These are phyloP conservation scores for Fusarium equiseti DNA, from an alignment of 2,329 filamentous ascomycete species.

Conservation along the genomic window DNA sequence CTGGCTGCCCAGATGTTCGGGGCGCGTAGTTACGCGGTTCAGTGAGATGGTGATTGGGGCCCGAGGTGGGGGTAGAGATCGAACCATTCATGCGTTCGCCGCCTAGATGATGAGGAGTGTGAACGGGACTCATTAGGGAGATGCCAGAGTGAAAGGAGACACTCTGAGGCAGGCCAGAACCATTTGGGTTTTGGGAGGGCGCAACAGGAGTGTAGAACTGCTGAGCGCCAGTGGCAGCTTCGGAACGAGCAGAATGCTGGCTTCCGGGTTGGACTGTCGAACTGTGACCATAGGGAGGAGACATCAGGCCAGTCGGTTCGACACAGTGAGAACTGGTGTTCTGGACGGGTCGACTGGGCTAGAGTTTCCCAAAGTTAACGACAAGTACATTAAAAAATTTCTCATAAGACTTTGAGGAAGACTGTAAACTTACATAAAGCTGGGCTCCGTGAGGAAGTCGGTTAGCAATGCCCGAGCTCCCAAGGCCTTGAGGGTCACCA, in stretches of 20 bases:
- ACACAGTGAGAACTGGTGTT: not conserved
- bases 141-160: constrained; percentile 29
- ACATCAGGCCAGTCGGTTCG: constrained; percentile 6
- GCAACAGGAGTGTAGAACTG: constrained; percentile 24
- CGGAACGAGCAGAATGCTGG: constrained; percentile 8
- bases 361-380: constrained; percentile 7
- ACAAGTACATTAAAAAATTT: not conserved
- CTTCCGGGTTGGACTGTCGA: constrained; percentile 7
- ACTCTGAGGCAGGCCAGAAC: constrained; percentile 29
- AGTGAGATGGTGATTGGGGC: constrained; percentile 45
- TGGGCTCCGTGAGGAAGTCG: constrained; percentile 18
- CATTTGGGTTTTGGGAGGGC: constrained; percentile 15
- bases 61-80: constrained; percentile 28
- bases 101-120: constrained; percentile 33
- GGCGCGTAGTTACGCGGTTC: constrained; percentile 60
- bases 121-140: constrained; percentile 28
- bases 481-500: not conserved
- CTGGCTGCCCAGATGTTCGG: constrained; percentile 47
- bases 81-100: not conserved
- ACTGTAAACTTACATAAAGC: constrained; percentile 18
- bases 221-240: constrained; percentile 8
- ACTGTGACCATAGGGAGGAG: constrained; percentile 15
- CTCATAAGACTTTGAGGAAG: not conserved
- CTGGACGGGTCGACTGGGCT: constrained; percentile 6
- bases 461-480: constrained; percentile 12